A percentile compares a stretch with the other conserved stretches of the same genome.
Conservation (phyloP, 1,284 basidiomycete species). For the Pascua sp. region DNA sequence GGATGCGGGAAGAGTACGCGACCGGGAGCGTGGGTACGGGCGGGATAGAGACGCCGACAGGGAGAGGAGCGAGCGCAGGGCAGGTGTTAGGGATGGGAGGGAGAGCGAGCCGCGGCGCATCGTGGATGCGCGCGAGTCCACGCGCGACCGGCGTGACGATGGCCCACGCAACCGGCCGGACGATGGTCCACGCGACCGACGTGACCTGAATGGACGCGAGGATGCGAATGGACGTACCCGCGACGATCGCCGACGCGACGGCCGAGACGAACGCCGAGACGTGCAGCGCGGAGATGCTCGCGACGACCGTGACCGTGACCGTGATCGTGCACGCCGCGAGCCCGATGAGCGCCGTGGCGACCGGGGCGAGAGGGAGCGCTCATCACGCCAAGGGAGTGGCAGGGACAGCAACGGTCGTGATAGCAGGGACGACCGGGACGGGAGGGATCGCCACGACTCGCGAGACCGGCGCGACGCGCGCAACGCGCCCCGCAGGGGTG, state of each 20-base stretch:
- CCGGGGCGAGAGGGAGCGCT: neutral
- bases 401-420: neutral
- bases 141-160: constrained; percentile 1
- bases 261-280: neutral
- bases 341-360: neutral
- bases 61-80: neutral
- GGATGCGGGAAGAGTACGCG: constrained; percentile 4
- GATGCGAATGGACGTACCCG: neutral
- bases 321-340: neutral
- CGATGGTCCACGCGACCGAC: neutral
- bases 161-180: neutral
- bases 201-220: neutral
- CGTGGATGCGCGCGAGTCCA: too few species aligned
- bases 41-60: constrained; percentile 2
- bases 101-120: neutral
- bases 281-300: neutral
- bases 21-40: constrained; percentile 10
- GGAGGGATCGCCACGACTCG: neutral
- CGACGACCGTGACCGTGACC: neutral
- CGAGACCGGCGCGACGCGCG: neutral
- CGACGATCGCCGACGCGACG: neutral
- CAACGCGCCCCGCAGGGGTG: neutral
- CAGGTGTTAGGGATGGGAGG: neutral
- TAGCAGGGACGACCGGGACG: neutral
- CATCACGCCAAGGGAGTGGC: neutral